phyloP scores from a whole-genome alignment of 2,329 filamentous ascomycete species.

The Aspergillus fijiensis region DNA sequence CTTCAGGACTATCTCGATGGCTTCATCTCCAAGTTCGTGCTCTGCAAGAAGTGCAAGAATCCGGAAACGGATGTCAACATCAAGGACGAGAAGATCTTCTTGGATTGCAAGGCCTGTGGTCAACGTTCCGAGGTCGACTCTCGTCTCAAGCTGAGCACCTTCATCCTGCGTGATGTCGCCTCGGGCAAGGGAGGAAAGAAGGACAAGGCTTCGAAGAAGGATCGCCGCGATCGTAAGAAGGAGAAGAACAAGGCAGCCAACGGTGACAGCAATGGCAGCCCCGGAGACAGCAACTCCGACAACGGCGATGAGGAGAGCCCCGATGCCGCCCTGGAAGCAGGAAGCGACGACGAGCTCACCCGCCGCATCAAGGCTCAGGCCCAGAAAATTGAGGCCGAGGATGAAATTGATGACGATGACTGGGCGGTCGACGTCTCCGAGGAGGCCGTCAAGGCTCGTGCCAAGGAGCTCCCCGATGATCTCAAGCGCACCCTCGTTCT shows the following conservation, averaged over 20 bases:
- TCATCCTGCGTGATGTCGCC: constrained; percentile 88
- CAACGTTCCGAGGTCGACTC: constrained; percentile 88
- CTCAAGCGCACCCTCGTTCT: constrained; percentile 89
- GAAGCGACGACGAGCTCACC: constrained; percentile 88
- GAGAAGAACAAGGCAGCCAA: constrained; percentile 61
- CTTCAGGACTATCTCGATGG: constrained; percentile 97
- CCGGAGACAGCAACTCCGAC: constrained; percentile 64
- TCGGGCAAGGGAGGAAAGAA: constrained; percentile 90
- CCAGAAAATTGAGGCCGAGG: constrained; percentile 68
- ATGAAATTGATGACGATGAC: constrained; percentile 77
- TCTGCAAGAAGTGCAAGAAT: constrained; percentile 99
- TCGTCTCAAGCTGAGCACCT: constrained; percentile 92
- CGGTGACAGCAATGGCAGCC: constrained; percentile 59
- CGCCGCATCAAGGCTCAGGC: constrained; percentile 69
- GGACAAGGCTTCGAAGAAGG: constrained; percentile 93
- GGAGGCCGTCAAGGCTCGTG: constrained; percentile 90
- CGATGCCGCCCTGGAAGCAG: constrained; percentile 66
- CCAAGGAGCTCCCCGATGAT: constrained; percentile 87
- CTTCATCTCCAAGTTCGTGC: constrained; percentile 97
- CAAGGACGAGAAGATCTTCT: constrained; percentile 86
- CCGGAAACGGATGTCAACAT: constrained; percentile 95
- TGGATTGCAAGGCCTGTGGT: constrained; percentile 98
- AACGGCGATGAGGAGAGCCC: constrained; percentile 64
- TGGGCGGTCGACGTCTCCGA: constrained; percentile 98
- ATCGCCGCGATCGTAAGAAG: constrained; percentile 74